These are phyloP conservation scores for Penicillium sp. DNA, from an alignment of 2,329 filamentous ascomycete genomes.

Conservation along the genomic window DNA sequence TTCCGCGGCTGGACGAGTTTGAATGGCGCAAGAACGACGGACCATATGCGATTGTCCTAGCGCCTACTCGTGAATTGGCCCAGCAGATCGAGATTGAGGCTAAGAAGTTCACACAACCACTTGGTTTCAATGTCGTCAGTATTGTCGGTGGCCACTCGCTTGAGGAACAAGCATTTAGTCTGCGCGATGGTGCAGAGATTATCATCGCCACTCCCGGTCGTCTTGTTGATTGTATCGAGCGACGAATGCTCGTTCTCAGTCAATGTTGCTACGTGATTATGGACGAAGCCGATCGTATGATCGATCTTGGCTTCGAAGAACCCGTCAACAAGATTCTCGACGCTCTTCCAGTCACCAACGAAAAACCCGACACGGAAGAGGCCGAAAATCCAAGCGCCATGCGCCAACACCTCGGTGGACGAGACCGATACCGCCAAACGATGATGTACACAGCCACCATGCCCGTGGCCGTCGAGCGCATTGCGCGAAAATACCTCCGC, in stretches of 20 bases:
- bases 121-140: constrained; percentile 93
- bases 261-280: constrained; percentile 99
- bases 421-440: constrained; percentile 87
- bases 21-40: constrained; percentile 91
- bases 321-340: constrained; percentile 97
- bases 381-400: constrained; percentile 88
- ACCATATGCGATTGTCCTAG: constrained; percentile 95
- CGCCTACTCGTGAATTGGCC: constrained; percentile 93
- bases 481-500: constrained; percentile 95
- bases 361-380: constrained; percentile 92
- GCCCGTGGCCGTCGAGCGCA: constrained; percentile 88
- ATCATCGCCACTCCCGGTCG: constrained; percentile 98
- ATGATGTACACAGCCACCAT: constrained; percentile 99
- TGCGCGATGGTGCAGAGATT: constrained; percentile 93
- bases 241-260: constrained; percentile 86
- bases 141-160: constrained; percentile 97
- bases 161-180: constrained; percentile 88
- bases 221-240: constrained; percentile 95
- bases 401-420: constrained; percentile 75
- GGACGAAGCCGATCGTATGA: constrained; percentile 99
- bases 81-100: constrained; percentile 97
- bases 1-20: constrained; percentile 81
- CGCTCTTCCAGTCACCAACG: constrained; percentile 87
- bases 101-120: constrained; percentile 84
- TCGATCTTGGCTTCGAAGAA: constrained; percentile 97